Evolutionary conservation across 148 eudicot genomes (phyloP), one percentile per base, ranked within the genome.

Genomic region (Limonium bicolor): DNA sequence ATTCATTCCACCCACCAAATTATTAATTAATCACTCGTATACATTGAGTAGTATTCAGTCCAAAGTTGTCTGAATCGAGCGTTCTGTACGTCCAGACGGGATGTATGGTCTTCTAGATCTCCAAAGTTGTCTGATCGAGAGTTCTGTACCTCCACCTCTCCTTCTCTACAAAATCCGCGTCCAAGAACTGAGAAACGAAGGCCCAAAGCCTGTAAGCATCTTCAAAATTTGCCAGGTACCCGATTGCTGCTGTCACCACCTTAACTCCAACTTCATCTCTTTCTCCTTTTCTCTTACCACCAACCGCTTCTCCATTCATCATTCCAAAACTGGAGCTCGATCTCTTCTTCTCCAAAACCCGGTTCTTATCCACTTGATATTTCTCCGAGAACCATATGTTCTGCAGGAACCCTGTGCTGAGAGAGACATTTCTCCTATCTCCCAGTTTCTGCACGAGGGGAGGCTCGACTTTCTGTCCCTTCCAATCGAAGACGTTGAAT

Each of bases 111-210:
- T 32, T 46, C 53, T 44, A 74, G 19, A 75, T 58, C 54, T 79
- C 78, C 5, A 79, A 33, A 1, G 73, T 79, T 48, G 62, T 65
- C 45, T 92, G 85, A 62, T 92, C 73, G 11, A 92, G 69, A 21
- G 99, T 76, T 12, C 82, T 71, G 67, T 85, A 92, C 49, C 95
- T 69, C 99, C 99, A 92, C 43, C 94, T 59, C 66, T 92, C 99
- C 72, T 85, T 92, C 79, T 92, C 99, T 16, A 92, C 88, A 57
- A 78, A 92, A 26, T 92, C 99, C n/a, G 95, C 95, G 61, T 92
- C 99, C 62, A 92, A 60, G 54, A 92, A 92, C 56, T 68, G 84
- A 49, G 99, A 80, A 13, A 92, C 62, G 56, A 92, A 92, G 23
- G 66, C 65, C 99, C 99, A 92, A 28, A 92, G 73, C 72, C 72